Conservation (phyloP, 1,284 basidiomycete species). For the Fistulinella cinereoalba region DNA sequence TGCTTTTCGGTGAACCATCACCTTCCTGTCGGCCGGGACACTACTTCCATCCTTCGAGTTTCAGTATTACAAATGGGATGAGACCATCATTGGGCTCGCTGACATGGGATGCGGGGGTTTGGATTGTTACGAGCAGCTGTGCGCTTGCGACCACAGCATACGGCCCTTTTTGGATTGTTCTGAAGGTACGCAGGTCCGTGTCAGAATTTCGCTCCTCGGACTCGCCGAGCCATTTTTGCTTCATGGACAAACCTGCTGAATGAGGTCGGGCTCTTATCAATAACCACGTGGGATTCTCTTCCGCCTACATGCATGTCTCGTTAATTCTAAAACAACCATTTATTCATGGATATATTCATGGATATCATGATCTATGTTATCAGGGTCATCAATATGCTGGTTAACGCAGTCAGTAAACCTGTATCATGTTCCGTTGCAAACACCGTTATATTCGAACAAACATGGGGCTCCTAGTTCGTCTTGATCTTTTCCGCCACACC, state of each 20-base stretch:
- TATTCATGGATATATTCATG: too few species aligned
- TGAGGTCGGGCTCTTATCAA: too few species aligned
- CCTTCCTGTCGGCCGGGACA: conserved; percentile 4
- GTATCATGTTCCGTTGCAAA: not conserved
- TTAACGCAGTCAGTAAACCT: not conserved
- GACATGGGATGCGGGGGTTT: conserved; percentile 1
- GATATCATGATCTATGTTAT: conserved; percentile 7
- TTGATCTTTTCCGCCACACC: conserved; percentile 28
- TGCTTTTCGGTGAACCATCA: not conserved
- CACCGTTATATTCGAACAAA: not conserved
- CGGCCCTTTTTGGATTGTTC: too few species aligned
- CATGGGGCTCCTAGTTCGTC: conserved; percentile 18
- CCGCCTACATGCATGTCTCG: too few species aligned
- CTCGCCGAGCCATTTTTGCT: too few species aligned
- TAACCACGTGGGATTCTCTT: too few species aligned
- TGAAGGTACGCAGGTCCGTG: too few species aligned
- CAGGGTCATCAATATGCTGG: not conserved
- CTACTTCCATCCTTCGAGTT: conserved; percentile 12
- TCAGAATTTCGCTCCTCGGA: too few species aligned
- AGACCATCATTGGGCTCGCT: conserved; percentile 14
- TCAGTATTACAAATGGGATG: conserved; percentile 23
- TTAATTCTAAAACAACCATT: too few species aligned
- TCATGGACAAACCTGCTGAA: too few species aligned
- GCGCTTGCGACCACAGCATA: too few species aligned
- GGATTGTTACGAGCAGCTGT: too few species aligned